Evolutionary conservation across 1,139 yeast genomes (phyloP).

Genomic region (Geotrichum reessii): DNA sequence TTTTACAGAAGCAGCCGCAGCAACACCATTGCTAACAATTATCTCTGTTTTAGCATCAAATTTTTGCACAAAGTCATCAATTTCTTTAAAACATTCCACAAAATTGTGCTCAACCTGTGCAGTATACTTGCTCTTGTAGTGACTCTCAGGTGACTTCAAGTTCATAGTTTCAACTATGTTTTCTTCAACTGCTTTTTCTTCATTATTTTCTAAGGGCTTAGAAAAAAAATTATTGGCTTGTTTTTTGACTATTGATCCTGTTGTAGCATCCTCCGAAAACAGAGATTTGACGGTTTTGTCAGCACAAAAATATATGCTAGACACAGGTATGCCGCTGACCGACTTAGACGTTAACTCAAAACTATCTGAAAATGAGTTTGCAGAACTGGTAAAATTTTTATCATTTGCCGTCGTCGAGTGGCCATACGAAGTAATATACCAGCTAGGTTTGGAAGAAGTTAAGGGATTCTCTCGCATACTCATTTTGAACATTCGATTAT

Average conservation of each 20-base stretch:
- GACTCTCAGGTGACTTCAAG: neutral
- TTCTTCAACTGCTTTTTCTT: neutral
- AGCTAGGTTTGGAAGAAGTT: constrained; percentile 18
- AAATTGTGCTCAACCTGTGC: constrained; percentile 13
- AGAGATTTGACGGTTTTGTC: neutral
- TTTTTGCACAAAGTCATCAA: constrained; percentile 17
- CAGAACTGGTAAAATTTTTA: neutral
- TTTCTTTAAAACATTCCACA: constrained; percentile 16
- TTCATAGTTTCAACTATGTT: neutral
- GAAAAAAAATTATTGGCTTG: neutral
- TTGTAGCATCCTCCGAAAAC: neutral
- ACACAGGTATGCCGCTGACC: constrained; percentile 15
- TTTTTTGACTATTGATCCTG: neutral
- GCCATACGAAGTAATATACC: constrained; percentile 15
- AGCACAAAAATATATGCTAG: constrained; percentile 13
- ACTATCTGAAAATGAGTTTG: neutral
- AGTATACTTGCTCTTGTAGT: constrained; percentile 16
- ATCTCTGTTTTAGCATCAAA: constrained; percentile 13
- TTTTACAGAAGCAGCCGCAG: constrained; percentile 8
- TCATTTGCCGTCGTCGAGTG: neutral
- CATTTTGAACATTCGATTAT: constrained; percentile 16
- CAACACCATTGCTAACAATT: constrained; percentile 9
- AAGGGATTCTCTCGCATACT: constrained; percentile 13
- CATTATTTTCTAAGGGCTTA: neutral
- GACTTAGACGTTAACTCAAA: constrained; percentile 4